These are phyloP conservation scores for Rhodotorula glutinis DNA, from an alignment of 1,284 basidiomycete species.

Conservation along the genomic window DNA sequence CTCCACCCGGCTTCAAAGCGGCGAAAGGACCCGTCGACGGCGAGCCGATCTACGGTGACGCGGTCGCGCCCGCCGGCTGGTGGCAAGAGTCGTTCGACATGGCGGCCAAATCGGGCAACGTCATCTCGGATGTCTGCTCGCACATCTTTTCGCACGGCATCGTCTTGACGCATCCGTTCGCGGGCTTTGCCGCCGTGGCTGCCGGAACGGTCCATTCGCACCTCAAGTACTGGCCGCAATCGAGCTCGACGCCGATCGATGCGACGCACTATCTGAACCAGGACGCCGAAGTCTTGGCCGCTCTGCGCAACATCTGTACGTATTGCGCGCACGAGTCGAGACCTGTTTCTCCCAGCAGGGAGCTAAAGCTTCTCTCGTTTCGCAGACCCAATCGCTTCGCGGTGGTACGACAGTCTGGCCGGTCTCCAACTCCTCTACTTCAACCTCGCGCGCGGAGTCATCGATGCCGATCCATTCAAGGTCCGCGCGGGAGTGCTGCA, in stretches of 20 bases:
- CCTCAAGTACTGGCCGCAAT: constrained; percentile 37
- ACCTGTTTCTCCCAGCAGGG: too few species aligned
- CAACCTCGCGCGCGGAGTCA: constrained; percentile 31
- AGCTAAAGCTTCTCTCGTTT: too few species aligned
- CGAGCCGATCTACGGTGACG: constrained; percentile 35
- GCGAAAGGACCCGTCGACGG: constrained; percentile 39
- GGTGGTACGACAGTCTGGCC: constrained; percentile 37
- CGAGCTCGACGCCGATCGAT: constrained; percentile 6
- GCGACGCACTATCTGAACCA: constrained; percentile 27
- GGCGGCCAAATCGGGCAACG: constrained; percentile 23
- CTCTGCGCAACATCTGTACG: constrained; percentile 27
- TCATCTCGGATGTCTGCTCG: constrained; percentile 33
- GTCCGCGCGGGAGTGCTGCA: constrained; percentile 37
- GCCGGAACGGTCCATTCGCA: constrained; percentile 38
- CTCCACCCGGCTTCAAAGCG: constrained; percentile 37
- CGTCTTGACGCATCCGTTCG: constrained; percentile 38
- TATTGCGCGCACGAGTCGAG: background rate
- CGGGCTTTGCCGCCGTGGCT: constrained; percentile 36
- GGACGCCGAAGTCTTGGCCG: constrained; percentile 25
- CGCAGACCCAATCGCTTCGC: constrained; percentile 34
- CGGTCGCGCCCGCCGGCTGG: constrained; percentile 22
- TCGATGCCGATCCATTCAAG: constrained; percentile 36
- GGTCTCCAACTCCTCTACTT: constrained; percentile 34
- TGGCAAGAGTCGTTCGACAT: constrained; percentile 36
- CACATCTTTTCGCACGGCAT: constrained; percentile 31